Evolutionary conservation across 768 basidiomycete species (phyloP).

Genomic region (Asterophora lycoperdoides): DNA sequence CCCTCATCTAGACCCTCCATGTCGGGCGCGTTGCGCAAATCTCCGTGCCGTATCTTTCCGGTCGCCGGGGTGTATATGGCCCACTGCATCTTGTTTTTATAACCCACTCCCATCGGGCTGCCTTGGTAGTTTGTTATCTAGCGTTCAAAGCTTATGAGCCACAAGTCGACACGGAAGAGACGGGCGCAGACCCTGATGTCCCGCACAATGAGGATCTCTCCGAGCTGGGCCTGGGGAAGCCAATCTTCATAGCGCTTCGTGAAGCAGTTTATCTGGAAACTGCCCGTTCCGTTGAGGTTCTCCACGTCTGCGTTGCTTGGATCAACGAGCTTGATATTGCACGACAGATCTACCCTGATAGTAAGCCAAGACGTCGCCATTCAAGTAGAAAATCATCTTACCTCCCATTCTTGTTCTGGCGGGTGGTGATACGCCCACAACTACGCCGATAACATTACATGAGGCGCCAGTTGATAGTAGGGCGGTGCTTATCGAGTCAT

Average conservation of each 20-base stretch:
- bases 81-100: conserved; percentile 48
- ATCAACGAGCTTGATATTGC: conserved; percentile 47
- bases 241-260: conserved; percentile 40
- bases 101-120: conserved; percentile 37
- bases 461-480: background rate
- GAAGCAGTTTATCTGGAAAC: conserved; percentile 49
- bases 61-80: conserved; percentile 43
- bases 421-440: conserved; percentile 15
- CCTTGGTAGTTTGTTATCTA: conserved; percentile 34
- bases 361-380: background rate
- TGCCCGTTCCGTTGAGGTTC: conserved; percentile 17
- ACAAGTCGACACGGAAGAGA: background rate
- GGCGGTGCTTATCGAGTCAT: conserved; percentile 12
- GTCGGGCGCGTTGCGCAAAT: conserved; percentile 33
- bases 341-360: conserved; percentile 38
- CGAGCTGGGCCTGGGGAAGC: conserved; percentile 45
- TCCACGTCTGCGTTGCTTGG: conserved; percentile 39
- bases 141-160: background rate
- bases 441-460: conserved; percentile 24
- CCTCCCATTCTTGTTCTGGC: conserved; percentile 20
- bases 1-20: conserved; percentile 31
- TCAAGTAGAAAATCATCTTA: conserved; percentile 8
- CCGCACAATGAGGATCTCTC: conserved; percentile 49
- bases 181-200: conserved; percentile 41
- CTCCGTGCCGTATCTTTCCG: conserved; percentile 35